Evolutionary conservation across 1,284 basidiomycete genomes (phyloP).

Genomic region (Hymenochaete sp.): DNA sequence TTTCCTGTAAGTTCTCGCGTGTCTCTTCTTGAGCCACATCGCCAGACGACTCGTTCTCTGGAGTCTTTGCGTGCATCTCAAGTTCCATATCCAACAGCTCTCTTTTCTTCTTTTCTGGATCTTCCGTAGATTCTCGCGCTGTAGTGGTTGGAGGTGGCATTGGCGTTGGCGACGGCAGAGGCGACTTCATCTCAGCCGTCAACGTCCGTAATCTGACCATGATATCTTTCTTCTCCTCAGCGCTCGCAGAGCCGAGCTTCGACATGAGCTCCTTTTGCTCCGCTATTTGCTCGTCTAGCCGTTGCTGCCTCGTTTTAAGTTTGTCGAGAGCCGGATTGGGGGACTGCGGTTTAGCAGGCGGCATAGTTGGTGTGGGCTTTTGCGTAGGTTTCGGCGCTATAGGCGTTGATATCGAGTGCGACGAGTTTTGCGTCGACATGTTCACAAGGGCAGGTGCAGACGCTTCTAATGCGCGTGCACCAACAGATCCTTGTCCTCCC

Average conservation of each 20-base stretch:
- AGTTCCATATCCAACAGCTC: conserved; percentile 70
- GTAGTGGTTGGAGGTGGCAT: too few relatives aligned
- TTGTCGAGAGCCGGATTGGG: conserved; percentile 30
- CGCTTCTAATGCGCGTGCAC: conserved; percentile 67
- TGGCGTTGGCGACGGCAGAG: conserved; percentile 23
- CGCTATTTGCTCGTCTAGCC: conserved; percentile 76
- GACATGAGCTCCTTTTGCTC: conserved; percentile 87
- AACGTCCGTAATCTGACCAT: conserved; percentile 74
- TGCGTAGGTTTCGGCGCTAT: conserved; percentile 26
- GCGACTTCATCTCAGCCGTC: conserved; percentile 67
- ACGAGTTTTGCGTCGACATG: conserved; percentile 28
- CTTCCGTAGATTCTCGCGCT: conserved; percentile 27
- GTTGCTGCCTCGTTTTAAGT: conserved; percentile 65
- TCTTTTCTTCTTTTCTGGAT: conserved; percentile 45
- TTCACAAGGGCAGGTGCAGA: conserved; percentile 66
- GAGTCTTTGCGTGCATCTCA: conserved; percentile 42
- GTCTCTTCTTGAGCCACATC: conserved; percentile 36
- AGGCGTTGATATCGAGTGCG: conserved; percentile 23
- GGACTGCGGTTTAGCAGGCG: conserved; percentile 25
- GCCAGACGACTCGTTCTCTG: conserved; percentile 5
- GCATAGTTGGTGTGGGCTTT: conserved; percentile 18
- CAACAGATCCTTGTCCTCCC: conserved; percentile 76
- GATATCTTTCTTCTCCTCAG: conserved; percentile 73
- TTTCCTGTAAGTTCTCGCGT: conserved; percentile 68
- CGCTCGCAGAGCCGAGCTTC: conserved; percentile 52